These are phyloP conservation scores for Reticulascus tulasneorum DNA, from an alignment of 2,329 filamentous ascomycete species.

Conservation along the genomic window DNA sequence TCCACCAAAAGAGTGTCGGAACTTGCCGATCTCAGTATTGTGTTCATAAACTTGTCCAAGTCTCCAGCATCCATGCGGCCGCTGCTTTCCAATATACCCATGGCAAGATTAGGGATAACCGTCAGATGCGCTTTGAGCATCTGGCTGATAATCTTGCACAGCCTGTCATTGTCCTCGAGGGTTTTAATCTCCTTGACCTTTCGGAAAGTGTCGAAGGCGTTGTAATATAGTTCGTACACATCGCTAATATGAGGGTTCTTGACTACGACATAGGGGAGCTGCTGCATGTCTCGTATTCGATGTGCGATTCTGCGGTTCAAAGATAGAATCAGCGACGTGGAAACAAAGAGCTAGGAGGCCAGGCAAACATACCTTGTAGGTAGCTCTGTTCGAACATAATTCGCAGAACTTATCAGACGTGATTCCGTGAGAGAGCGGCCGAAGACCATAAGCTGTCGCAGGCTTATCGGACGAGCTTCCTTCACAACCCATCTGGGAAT, in stretches of 20 bases:
- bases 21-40: conserved; percentile 78
- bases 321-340: background rate
- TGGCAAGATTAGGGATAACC: conserved; percentile 90
- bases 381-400: conserved; percentile 94
- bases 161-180: conserved; percentile 82
- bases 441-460: conserved; percentile 96
- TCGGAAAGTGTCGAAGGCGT: conserved; percentile 89
- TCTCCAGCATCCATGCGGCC: conserved; percentile 75
- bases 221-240: conserved; percentile 95
- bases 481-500: conserved; percentile 80
- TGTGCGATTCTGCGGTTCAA: conserved; percentile 68
- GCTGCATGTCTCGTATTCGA: conserved; percentile 94
- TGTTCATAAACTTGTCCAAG: conserved; percentile 94
- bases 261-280: conserved; percentile 89
- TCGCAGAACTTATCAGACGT: conserved; percentile 87
- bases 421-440: conserved; percentile 88
- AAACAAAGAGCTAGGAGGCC: background rate
- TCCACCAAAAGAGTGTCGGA: background rate
- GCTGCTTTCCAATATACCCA: conserved; percentile 88
- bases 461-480: conserved; percentile 89
- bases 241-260: conserved; percentile 92
- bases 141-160: conserved; percentile 75
- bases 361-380: conserved; percentile 63
- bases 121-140: conserved; percentile 85
- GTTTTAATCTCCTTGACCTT: conserved; percentile 79